Percentiles rank a stretch among this genome's conserved stretches.
These are phyloP conservation scores for Isatis tinctoria DNA, from an alignment of 345 rosid species.

Conservation along the genomic window DNA sequence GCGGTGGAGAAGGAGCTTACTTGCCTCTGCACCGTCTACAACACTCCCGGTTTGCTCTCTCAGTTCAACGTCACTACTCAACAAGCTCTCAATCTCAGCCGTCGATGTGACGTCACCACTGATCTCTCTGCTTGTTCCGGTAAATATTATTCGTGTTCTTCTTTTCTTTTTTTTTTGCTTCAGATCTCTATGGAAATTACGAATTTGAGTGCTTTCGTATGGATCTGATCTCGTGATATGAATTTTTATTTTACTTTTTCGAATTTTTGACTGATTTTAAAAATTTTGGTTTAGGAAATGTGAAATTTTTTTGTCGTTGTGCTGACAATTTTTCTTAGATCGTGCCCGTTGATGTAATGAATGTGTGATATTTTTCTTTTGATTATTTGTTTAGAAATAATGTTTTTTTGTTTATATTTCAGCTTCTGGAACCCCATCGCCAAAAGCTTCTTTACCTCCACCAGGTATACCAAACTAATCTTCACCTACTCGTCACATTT, in stretches of 20 bases:
- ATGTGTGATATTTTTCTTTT: too few species aligned
- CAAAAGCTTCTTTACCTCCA: conserved; percentile 31
- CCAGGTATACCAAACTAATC: conserved; percentile 25
- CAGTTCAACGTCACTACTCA: conserved; percentile 16
- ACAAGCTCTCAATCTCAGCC: conserved; percentile 41
- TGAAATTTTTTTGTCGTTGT: too few species aligned
- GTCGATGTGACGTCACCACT: conserved; percentile 34
- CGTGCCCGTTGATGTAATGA: too few species aligned
- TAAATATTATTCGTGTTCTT: too few species aligned
- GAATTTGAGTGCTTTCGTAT: too few species aligned
- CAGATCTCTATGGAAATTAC: conserved; percentile 21
- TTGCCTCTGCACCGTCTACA: conserved; percentile 62
- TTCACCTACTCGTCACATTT: conserved; percentile 12
- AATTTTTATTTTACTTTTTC: background rate
- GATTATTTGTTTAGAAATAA: background rate
- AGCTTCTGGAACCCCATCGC: conserved; percentile 21
- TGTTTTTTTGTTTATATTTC: background rate
- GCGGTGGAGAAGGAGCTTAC: conserved; percentile 40
- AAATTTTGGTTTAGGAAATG: too few species aligned
- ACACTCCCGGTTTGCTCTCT: conserved; percentile 38
- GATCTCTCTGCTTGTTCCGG: conserved; percentile 44
- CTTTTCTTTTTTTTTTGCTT: background rate
- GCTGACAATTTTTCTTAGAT: too few species aligned
- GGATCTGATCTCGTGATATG: too few species aligned
- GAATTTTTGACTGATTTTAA: too few species aligned